phyloP scores from a whole-genome alignment of 352 stramenopile species.

The Pythium periplocum region DNA sequence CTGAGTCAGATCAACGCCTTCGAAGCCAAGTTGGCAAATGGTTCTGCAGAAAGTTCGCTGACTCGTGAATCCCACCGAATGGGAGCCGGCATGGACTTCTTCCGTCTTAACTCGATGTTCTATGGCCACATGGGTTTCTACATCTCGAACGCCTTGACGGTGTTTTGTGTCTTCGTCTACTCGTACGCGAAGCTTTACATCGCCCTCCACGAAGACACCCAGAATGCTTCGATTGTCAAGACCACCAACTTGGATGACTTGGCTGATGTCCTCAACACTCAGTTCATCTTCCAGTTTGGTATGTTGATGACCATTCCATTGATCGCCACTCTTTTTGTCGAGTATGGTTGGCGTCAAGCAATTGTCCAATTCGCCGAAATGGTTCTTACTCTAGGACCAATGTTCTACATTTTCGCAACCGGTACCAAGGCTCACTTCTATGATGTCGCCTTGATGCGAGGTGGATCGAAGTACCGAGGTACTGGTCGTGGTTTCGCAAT shows the following conservation, averaged over 20 bases:
- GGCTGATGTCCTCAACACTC: conserved; percentile 74
- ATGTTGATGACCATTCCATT: conserved; percentile 86
- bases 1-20: conserved; percentile 87
- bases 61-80: conserved; percentile 79
- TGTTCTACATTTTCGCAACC: conserved; percentile 88
- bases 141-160: conserved; percentile 77
- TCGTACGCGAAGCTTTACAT: conserved; percentile 85
- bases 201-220: conserved; percentile 64
- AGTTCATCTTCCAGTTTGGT: conserved; percentile 88
- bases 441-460: conserved; percentile 82
- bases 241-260: conserved; percentile 69
- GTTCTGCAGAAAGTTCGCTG: conserved; percentile 75
- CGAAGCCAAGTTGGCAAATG: conserved; percentile 83
- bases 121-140: conserved; percentile 89
- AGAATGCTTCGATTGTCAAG: conserved; percentile 71
- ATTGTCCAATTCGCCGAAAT: conserved; percentile 79
- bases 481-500: conserved; percentile 84
- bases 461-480: conserved; percentile 81
- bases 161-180: conserved; percentile 80
- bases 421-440: conserved; percentile 85
- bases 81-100: conserved; percentile 83
- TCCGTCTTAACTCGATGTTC: conserved; percentile 87
- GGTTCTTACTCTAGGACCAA: conserved; percentile 70
- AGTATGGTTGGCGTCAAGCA: conserved; percentile 80
- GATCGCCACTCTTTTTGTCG: conserved; percentile 77